Conservation (phyloP, 2,329 filamentous ascomycete genomes). For the Colletotrichum sublineola region DNA sequence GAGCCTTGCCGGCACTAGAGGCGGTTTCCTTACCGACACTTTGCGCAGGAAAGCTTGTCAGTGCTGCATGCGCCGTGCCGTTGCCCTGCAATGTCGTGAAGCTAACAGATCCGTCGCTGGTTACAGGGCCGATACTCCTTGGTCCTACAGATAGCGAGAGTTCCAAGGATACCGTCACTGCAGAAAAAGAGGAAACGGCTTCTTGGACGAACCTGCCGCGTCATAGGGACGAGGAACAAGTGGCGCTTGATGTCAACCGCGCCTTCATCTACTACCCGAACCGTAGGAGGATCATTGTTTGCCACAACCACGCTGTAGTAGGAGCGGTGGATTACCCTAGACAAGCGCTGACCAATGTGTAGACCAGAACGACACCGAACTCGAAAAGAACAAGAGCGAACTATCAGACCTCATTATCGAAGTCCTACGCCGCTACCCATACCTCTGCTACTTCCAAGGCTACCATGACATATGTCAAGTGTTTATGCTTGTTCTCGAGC, state of each 20-base stretch:
- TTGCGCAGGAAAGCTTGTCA: slow-evolving; percentile 83
- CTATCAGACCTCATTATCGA: slow-evolving; percentile 85
- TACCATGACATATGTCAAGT: slow-evolving; percentile 99
- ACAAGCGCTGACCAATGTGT: slow-evolving; percentile 41
- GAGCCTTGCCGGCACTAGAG: slow-evolving; percentile 70
- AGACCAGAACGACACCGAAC: slow-evolving; percentile 78
- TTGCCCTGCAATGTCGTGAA: slow-evolving; percentile 28
- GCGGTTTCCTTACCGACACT: slow-evolving; percentile 76
- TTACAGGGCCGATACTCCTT: slow-evolving; percentile 73
- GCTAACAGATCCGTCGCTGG: slow-evolving; percentile 20
- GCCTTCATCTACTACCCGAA: slow-evolving; percentile 98
- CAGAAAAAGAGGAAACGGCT: slow-evolving; percentile 41
- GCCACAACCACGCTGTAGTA: not conserved
- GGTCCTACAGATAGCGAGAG: slow-evolving; percentile 51
- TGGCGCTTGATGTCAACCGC: slow-evolving; percentile 90
- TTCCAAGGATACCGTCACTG: slow-evolving; percentile 38
- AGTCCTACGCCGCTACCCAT: slow-evolving; percentile 83
- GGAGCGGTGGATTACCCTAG: not conserved
- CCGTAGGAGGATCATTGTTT: slow-evolving; percentile 63
- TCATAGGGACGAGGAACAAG: slow-evolving; percentile 93
- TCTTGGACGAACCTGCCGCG: slow-evolving; percentile 74
- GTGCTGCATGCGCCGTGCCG: slow-evolving; percentile 53
- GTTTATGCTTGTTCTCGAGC: slow-evolving; percentile 85
- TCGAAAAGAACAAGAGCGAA: slow-evolving; percentile 78
- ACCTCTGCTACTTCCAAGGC: slow-evolving; percentile 96